Percentiles rank a stretch among this genome's conserved stretches.
Evolutionary conservation across 2,329 filamentous ascomycete genomes (phyloP).

Genomic region (Fusarium napiforme): DNA sequence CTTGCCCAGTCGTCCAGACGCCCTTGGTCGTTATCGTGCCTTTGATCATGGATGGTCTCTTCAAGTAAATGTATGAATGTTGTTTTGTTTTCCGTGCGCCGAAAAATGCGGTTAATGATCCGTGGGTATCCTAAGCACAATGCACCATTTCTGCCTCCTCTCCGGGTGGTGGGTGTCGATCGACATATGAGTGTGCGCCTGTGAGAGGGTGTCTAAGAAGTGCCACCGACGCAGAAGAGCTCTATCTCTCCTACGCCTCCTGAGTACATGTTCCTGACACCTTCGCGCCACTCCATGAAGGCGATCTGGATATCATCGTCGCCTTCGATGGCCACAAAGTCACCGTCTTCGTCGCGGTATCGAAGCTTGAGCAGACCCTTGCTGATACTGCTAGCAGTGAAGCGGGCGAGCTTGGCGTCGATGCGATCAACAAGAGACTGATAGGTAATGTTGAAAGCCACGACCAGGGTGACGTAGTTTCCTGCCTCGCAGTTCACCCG

Average conservation of each 20-base stretch:
- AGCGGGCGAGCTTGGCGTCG: constrained; percentile 90
- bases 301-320: constrained; percentile 97
- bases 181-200: constrained; percentile 9
- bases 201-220: constrained; percentile 35
- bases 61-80: constrained; percentile 41
- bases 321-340: constrained; percentile 91
- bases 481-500: constrained; percentile 89
- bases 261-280: constrained; percentile 63
- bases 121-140: constrained; percentile 46
- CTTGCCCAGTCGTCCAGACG: constrained; percentile 37
- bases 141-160: constrained; percentile 38
- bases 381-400: constrained; percentile 85
- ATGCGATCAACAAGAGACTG: constrained; percentile 94
- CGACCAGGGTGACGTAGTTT: constrained; percentile 94
- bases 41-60: constrained; percentile 34
- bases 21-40: constrained; percentile 43
- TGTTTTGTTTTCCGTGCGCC: constrained; percentile 47
- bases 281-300: constrained; percentile 93
- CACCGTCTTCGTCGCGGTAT: constrained; percentile 91
- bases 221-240: constrained; percentile 77
- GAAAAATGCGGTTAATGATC: constrained; percentile 48
- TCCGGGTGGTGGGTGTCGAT: constrained; percentile 10
- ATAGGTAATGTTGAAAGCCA: constrained; percentile 94
- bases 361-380: constrained; percentile 86
- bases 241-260: constrained; percentile 90